phyloP scores from a whole-genome alignment of 108 stramenopile species.

The Cylindrotheca closterium region DNA sequence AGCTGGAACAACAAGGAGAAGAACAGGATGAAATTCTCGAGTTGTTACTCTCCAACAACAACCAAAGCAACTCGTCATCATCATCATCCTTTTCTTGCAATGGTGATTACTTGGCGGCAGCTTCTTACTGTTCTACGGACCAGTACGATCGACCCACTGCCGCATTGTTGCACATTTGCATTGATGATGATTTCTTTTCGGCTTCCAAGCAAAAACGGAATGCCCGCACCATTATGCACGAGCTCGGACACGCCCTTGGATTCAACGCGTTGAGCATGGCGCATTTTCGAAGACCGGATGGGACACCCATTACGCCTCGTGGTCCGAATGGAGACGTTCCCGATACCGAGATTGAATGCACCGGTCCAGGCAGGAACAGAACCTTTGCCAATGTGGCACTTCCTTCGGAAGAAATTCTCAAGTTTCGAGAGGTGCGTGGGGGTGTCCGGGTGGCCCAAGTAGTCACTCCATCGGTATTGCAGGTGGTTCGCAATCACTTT shows the following conservation, averaged over 20 bases:
- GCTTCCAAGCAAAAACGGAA: slow-evolving; percentile 38
- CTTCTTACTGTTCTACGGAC: slow-evolving; percentile 79
- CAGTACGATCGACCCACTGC: slow-evolving; percentile 84
- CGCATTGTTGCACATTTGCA: slow-evolving; percentile 74
- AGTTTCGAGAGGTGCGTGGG: slow-evolving; percentile 66
- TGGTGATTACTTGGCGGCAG: slow-evolving; percentile 70
- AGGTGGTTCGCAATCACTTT: slow-evolving; percentile 83
- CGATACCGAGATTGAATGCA: slow-evolving; percentile 53
- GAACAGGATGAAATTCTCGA: background rate
- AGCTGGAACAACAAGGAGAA: background rate
- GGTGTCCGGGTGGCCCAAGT: slow-evolving; percentile 76
- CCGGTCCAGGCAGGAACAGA: slow-evolving; percentile 39
- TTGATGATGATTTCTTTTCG: slow-evolving; percentile 62
- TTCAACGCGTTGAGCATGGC: slow-evolving; percentile 77
- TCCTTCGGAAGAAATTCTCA: slow-evolving; percentile 62
- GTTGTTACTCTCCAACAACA: slow-evolving; percentile 7
- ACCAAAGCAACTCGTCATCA: slow-evolving; percentile 1
- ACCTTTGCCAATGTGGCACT: slow-evolving; percentile 49
- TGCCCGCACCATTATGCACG: slow-evolving; percentile 74
- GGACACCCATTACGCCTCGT: slow-evolving; percentile 66
- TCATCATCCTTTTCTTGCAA: slow-evolving; percentile 29
- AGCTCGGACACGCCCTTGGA: slow-evolving; percentile 78
- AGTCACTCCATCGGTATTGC: slow-evolving; percentile 72
- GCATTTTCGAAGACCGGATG: slow-evolving; percentile 74
- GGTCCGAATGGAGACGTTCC: slow-evolving; percentile 45